Evolutionary conservation across 768 basidiomycete species (phyloP).

Genomic region (Boletus eberwhitei): DNA sequence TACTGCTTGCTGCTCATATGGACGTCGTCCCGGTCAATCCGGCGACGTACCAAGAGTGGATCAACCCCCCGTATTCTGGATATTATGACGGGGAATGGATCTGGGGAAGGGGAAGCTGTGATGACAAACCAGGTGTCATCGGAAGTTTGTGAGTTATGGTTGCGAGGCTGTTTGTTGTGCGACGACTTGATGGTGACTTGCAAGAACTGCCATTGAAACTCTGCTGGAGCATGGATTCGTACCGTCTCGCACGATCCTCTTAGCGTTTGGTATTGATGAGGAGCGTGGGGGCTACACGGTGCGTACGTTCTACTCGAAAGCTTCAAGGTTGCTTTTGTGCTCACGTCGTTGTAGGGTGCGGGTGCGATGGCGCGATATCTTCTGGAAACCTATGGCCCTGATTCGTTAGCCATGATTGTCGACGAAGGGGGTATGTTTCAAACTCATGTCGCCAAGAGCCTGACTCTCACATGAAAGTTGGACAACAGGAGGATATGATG

Average conservation of each 20-base stretch:
- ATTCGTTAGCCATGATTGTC: slow-evolving; percentile 51
- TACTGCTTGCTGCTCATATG: slow-evolving; percentile 48
- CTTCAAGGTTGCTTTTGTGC: not conserved
- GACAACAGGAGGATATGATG: slow-evolving; percentile 26
- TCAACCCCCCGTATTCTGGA: slow-evolving; percentile 49
- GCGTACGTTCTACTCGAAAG: not conserved
- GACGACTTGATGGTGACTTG: not conserved
- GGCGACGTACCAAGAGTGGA: slow-evolving; percentile 44
- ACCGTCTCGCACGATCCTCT: slow-evolving; percentile 29
- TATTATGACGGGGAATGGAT: slow-evolving; percentile 42
- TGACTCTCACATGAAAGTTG: not conserved
- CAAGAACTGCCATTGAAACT: slow-evolving; percentile 27
- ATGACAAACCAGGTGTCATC: slow-evolving; percentile 41
- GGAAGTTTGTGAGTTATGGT: slow-evolving; percentile 30
- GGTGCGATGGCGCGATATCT: slow-evolving; percentile 37
- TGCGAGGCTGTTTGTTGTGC: too few relatives aligned
- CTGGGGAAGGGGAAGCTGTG: slow-evolving; percentile 47
- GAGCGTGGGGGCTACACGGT: slow-evolving; percentile 41
- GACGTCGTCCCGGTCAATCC: slow-evolving; percentile 53
- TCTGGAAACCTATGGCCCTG: slow-evolving; percentile 43
- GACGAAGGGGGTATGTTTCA: slow-evolving; percentile 51
- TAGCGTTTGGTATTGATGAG: slow-evolving; percentile 46
- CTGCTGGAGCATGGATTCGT: slow-evolving; percentile 29
- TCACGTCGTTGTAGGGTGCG: slow-evolving; percentile 37
- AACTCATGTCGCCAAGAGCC: not conserved